Conservation (phyloP, 2,329 filamentous ascomycete species). For the Colletotrichum lupini region DNA sequence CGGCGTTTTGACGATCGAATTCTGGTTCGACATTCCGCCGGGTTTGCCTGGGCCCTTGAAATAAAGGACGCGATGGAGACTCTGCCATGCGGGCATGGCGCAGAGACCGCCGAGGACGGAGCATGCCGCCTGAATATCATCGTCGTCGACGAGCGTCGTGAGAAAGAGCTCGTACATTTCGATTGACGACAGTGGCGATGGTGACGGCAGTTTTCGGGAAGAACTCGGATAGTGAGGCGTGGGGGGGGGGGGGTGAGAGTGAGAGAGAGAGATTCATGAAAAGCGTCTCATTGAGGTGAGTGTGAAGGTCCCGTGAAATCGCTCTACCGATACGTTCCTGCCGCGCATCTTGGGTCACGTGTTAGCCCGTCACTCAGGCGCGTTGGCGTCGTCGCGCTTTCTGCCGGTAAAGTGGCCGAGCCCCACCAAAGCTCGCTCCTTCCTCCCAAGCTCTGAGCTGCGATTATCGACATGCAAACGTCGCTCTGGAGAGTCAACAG, state of each 20-base stretch:
- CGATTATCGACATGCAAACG: slow-evolving; percentile 8
- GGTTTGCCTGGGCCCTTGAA: slow-evolving; percentile 61
- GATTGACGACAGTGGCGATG: not conserved
- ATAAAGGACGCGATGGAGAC: slow-evolving; percentile 63
- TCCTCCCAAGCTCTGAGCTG: not conserved
- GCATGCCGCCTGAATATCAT: slow-evolving; percentile 60
- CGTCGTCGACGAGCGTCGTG: slow-evolving; percentile 62
- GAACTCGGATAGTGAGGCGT: not conserved
- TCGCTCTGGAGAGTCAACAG: not conserved
- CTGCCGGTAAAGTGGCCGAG: not conserved
- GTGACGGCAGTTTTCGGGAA: not conserved
- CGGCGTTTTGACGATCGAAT: slow-evolving; percentile 40
- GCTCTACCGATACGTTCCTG: not conserved
- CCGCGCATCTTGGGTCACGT: not conserved
- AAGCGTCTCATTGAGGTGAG: not conserved
- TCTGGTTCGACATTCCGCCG: slow-evolving; percentile 56
- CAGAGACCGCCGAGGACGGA: slow-evolving; percentile 68
- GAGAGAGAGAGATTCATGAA: not conserved
- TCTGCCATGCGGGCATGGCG: slow-evolving; percentile 64
- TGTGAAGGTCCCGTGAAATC: not conserved
- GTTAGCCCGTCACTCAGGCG: slow-evolving; percentile 15
- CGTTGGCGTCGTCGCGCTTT: slow-evolving; percentile 7
- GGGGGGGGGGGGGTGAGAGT: no score
- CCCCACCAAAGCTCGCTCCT: slow-evolving; percentile 11
- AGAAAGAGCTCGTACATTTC: slow-evolving; percentile 71